phyloP scores from a whole-genome alignment of 208 protist genomes.

The Leishmania turanica region DNA sequence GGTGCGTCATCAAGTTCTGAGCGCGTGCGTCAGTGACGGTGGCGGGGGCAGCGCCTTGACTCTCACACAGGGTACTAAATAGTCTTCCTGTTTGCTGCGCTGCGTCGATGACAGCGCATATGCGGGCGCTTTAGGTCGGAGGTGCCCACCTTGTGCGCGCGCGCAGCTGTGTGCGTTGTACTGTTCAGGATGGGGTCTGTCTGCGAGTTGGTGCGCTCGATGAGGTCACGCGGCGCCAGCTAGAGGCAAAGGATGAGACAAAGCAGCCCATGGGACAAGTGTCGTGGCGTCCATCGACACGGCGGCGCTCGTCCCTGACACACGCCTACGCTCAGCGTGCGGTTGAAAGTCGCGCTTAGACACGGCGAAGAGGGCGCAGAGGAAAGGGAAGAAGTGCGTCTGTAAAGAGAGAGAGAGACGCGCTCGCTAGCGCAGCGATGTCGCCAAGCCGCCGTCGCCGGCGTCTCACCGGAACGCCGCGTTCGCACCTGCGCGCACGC shows the following conservation, averaged over 20 bases:
- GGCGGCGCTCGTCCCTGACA: not conserved
- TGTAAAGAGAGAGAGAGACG: not conserved
- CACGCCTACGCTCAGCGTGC: not conserved
- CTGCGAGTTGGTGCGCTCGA: not conserved
- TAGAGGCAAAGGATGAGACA: not conserved
- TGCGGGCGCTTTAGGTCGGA: not conserved
- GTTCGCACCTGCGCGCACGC: not conserved
- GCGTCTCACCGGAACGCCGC: not conserved
- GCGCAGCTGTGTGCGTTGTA: not conserved
- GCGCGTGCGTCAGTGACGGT: not conserved
- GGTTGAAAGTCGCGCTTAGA: not conserved
- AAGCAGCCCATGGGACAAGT: not conserved
- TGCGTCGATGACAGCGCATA: not conserved
- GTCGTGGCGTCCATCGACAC: not conserved
- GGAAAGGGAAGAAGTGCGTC: not conserved
- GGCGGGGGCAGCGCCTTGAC: not conserved
- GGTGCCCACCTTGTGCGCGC: not conserved
- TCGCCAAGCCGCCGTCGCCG: not conserved
- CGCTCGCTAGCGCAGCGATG: not conserved
- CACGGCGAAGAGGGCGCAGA: not conserved
- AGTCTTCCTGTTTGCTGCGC: not conserved
- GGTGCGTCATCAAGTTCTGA: not conserved
- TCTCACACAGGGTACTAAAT: not conserved
- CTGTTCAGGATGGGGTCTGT: not conserved
- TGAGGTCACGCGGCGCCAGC: not conserved